These are phyloP conservation scores for Boletus rufocinnamomeus DNA, from an alignment of 768 basidiomycete species.

Conservation along the genomic window DNA sequence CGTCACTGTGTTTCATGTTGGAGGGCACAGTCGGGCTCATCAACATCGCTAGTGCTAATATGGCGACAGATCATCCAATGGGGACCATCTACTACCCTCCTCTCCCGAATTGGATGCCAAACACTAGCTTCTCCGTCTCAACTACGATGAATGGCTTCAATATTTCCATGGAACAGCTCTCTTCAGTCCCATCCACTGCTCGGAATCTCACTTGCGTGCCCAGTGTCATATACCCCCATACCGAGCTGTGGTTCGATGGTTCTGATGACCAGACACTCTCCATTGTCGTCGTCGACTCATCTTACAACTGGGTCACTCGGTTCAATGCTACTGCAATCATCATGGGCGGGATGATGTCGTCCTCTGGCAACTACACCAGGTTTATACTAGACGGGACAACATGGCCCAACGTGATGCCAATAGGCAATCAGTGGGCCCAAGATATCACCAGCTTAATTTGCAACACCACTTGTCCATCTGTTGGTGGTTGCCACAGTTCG, in stretches of 20 bases:
- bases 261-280: constrained; percentile 15
- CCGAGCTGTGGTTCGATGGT: constrained; percentile 5
- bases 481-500: not conserved
- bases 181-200: constrained; percentile 15
- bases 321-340: constrained; percentile 15
- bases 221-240: rapidly evolving
- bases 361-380: constrained; percentile 10
- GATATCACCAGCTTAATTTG: constrained; percentile 22
- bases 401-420: constrained; percentile 11
- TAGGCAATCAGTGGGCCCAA: constrained; percentile 15
- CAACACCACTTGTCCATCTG: not conserved
- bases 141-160: constrained; percentile 19
- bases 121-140: not conserved
- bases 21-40: constrained; percentile 6
- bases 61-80: not conserved
- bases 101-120: not conserved
- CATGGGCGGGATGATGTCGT: constrained; percentile 8
- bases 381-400: constrained; percentile 21
- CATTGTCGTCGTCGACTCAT: not conserved
- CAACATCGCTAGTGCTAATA: constrained; percentile 1
- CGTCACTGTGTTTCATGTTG: constrained; percentile 10
- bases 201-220: constrained; percentile 7
- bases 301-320: not conserved
- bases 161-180: constrained; percentile 14
- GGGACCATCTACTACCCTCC: constrained; percentile 20